phyloP scores from a whole-genome alignment of 1,284 basidiomycete species.

The Cryptococcus sp. region DNA sequence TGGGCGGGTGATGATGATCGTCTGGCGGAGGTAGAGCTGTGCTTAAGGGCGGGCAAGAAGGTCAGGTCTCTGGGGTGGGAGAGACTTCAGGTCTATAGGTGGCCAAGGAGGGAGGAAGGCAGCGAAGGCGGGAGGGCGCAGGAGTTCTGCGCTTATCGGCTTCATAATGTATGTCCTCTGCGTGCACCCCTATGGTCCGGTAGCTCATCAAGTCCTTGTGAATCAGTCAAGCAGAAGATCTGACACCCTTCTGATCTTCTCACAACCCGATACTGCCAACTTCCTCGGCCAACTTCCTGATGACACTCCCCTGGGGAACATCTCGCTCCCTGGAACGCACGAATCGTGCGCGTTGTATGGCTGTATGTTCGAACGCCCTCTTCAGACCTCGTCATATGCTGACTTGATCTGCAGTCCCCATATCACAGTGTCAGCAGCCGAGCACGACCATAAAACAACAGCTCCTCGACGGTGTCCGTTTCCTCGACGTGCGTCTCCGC shows the following conservation, averaged over 20 bases:
- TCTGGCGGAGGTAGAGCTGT: neutral
- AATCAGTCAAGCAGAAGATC: neutral
- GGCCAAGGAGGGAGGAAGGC: neutral
- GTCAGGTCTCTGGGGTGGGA: slow-evolving; percentile 8
- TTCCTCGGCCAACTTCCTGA: slow-evolving; percentile 58
- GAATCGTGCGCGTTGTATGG: slow-evolving; percentile 37
- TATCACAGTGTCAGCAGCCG: slow-evolving; percentile 48
- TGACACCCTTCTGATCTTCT: slow-evolving; percentile 19
- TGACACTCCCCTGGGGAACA: slow-evolving; percentile 61
- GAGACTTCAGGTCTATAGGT: slow-evolving; percentile 2
- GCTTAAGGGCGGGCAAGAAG: neutral
- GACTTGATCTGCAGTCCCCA: slow-evolving; percentile 23
- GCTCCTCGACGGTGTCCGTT: slow-evolving; percentile 57
- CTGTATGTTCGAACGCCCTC: slow-evolving; percentile 16
- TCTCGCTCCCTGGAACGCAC: slow-evolving; percentile 67
- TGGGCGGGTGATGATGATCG: neutral
- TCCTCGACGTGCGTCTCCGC: slow-evolving; percentile 74
- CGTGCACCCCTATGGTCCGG: neutral
- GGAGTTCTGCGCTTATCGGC: slow-evolving; percentile 8
- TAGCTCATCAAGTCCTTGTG: neutral
- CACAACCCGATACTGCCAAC: slow-evolving; percentile 16
- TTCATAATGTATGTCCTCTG: slow-evolving; percentile 6
- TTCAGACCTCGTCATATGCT: neutral
- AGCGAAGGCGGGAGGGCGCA: neutral
- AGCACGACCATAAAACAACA: slow-evolving; percentile 39